Percentiles rank a stretch among this genome's conserved stretches.
Evolutionary conservation across 352 stramenopile species (phyloP).

Genomic region (Pythium phragmitis): DNA sequence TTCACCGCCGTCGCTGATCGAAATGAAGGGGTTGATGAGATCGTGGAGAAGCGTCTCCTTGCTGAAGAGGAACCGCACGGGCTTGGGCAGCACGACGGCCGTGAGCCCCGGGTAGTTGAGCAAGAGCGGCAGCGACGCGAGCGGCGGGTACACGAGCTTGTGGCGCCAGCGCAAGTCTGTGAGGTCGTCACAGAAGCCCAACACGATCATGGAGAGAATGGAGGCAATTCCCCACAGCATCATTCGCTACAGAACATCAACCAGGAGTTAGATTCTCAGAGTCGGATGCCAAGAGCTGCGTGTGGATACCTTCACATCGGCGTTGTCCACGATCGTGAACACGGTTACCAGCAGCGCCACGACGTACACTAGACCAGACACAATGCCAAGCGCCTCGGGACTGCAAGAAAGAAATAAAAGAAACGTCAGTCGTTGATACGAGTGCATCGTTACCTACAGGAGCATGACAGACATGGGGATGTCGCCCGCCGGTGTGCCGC

Average conservation of each 20-base stretch:
- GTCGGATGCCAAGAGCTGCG: background rate
- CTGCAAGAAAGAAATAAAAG: constrained; percentile 29
- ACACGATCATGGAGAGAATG: constrained; percentile 91
- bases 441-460: background rate
- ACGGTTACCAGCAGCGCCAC: constrained; percentile 66
- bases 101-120: constrained; percentile 96
- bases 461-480: constrained; percentile 71
- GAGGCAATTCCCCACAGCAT: constrained; percentile 82
- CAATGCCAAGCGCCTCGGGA: constrained; percentile 85
- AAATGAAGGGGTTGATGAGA: constrained; percentile 62
- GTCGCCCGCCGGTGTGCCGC: constrained; percentile 81
- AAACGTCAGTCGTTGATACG: background rate
- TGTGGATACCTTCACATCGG: constrained; percentile 46
- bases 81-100: constrained; percentile 92
- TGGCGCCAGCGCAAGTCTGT: constrained; percentile 95
- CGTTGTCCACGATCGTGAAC: constrained; percentile 62
- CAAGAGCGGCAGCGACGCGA: constrained; percentile 96
- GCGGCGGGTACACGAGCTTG: constrained; percentile 96
- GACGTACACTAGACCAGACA: constrained; percentile 87
- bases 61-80: constrained; percentile 67
- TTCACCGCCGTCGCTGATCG: constrained; percentile 72
- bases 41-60: constrained; percentile 58
- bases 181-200: constrained; percentile 95
- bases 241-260: constrained; percentile 42
- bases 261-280: background rate